Evolutionary conservation across 1,284 basidiomycete genomes (phyloP).

Genomic region (Ustilago esculenta): DNA sequence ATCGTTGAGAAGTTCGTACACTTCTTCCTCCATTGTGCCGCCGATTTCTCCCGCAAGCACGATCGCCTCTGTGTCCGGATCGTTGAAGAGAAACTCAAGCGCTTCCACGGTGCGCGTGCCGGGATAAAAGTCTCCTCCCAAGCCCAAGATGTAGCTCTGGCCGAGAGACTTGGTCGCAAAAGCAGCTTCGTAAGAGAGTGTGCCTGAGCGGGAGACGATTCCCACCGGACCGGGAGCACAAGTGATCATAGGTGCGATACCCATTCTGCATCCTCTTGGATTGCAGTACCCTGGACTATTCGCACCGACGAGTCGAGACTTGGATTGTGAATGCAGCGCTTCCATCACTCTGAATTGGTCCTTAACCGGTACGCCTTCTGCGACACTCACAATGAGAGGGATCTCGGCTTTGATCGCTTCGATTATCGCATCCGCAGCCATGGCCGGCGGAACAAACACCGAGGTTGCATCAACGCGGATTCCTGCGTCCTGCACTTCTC

Average conservation of each 20-base stretch:
- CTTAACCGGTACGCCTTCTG: conserved; percentile 52
- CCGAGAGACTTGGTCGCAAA: conserved; percentile 44
- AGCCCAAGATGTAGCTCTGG: conserved; percentile 51
- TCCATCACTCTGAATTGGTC: conserved; percentile 58
- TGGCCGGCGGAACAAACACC: conserved; percentile 52
- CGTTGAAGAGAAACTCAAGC: conserved; percentile 50
- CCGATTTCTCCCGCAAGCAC: conserved; percentile 57
- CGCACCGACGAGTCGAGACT: conserved; percentile 47
- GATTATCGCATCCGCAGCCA: conserved; percentile 54
- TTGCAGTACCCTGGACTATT: conserved; percentile 58
- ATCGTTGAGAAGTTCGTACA: conserved; percentile 35
- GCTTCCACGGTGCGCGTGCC: conserved; percentile 62
- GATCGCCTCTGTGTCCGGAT: conserved; percentile 32
- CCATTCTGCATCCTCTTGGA: conserved; percentile 49
- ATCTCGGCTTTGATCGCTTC: conserved; percentile 56
- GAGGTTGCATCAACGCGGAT: conserved; percentile 46
- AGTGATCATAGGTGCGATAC: conserved; percentile 47
- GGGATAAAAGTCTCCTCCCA: conserved; percentile 59
- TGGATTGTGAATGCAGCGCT: conserved; percentile 46
- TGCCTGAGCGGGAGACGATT: conserved; percentile 53
- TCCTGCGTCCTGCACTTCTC: conserved; percentile 32
- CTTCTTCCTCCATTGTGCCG: conserved; percentile 59
- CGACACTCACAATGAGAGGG: conserved; percentile 52
- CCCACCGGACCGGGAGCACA: conserved; percentile 40
- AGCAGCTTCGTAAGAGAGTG: conserved; percentile 61